phyloP scores from a whole-genome alignment of 2,329 filamentous ascomycete genomes.

The Cladobotryum mycophilum region DNA sequence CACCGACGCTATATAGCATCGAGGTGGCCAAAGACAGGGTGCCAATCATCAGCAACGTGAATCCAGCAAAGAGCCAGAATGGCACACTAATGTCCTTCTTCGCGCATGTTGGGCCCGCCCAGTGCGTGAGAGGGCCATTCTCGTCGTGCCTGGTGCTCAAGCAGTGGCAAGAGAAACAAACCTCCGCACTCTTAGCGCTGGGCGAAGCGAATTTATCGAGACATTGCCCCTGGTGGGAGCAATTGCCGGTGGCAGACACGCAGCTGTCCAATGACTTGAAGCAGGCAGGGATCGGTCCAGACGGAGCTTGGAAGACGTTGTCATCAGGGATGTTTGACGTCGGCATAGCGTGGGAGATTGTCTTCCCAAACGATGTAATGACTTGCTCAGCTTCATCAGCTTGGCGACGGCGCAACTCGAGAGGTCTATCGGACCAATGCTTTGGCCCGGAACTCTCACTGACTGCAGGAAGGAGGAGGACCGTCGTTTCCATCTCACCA shows the following conservation, averaged over 20 bases:
- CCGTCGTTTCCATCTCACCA: conserved; percentile 49
- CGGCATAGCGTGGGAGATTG: conserved; percentile 17
- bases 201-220: conserved; percentile 54
- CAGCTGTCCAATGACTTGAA: conserved; percentile 67
- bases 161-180: conserved; percentile 79
- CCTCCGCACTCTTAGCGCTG: conserved; percentile 31
- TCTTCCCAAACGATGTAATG: conserved; percentile 32
- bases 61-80: conserved; percentile 80
- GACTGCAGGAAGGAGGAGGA: conserved; percentile 49
- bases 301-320: conserved; percentile 31
- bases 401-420: conserved; percentile 43
- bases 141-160: conserved; percentile 46
- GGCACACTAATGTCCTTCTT: conserved; percentile 85
- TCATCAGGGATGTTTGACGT: conserved; percentile 21
- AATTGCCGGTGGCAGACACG: conserved; percentile 63
- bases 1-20: conserved; percentile 75
- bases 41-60: conserved; percentile 63
- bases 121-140: conserved; percentile 60
- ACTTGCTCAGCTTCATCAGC: conserved; percentile 41
- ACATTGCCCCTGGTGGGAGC: conserved; percentile 77
- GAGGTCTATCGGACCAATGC: conserved; percentile 35
- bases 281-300: conserved; percentile 59
- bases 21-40: conserved; percentile 66
- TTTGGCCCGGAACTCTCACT: conserved; percentile 30
- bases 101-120: conserved; percentile 81